Percentiles rank a stretch among this genome's conserved stretches.
phyloP scores from a whole-genome alignment of 305 asterid species.

The Fraxinus albicans region DNA sequence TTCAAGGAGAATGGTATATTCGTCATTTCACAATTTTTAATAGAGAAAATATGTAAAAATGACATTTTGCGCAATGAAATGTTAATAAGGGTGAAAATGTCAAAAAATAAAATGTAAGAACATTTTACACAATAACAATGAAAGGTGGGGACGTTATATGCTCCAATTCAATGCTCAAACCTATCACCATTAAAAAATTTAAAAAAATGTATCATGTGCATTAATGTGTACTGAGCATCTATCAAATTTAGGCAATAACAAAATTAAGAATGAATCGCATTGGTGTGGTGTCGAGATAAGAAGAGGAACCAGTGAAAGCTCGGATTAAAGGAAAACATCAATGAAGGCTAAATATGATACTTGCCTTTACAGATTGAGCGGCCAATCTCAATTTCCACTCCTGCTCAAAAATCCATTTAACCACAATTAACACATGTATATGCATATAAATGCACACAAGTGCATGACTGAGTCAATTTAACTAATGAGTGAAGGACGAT shows the following conservation, averaged over 20 bases:
- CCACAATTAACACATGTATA: neutral
- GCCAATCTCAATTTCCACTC: slow-evolving; percentile 40
- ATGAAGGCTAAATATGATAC: slow-evolving; percentile 21
- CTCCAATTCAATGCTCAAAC: slow-evolving; percentile 70
- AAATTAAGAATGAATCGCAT: slow-evolving; percentile 16
- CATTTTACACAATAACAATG: too few species aligned
- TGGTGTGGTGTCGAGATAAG: slow-evolving; percentile 48
- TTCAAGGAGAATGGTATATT: too few species aligned
- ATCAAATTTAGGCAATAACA: neutral
- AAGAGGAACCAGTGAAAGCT: slow-evolving; percentile 53
- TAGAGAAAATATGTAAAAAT: too few species aligned
- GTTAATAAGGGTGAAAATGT: too few species aligned
- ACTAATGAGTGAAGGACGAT: slow-evolving; percentile 50
- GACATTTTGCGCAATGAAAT: too few species aligned
- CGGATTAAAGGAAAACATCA: slow-evolving; percentile 33
- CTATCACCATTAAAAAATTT: slow-evolving; percentile 29
- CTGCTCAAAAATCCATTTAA: slow-evolving; percentile 31
- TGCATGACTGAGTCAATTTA: slow-evolving; percentile 2
- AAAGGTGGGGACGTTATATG: too few species aligned
- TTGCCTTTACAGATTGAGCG: slow-evolving; percentile 32
- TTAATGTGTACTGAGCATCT: neutral
- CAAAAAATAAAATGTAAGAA: too few species aligned
- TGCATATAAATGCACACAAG: neutral
- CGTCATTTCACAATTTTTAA: too few species aligned
- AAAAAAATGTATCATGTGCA: neutral